Evolutionary conservation across 768 basidiomycete species (phyloP), one percentile per base, ranked within the genome.

Genomic region (Lyophyllum decastes): DNA sequence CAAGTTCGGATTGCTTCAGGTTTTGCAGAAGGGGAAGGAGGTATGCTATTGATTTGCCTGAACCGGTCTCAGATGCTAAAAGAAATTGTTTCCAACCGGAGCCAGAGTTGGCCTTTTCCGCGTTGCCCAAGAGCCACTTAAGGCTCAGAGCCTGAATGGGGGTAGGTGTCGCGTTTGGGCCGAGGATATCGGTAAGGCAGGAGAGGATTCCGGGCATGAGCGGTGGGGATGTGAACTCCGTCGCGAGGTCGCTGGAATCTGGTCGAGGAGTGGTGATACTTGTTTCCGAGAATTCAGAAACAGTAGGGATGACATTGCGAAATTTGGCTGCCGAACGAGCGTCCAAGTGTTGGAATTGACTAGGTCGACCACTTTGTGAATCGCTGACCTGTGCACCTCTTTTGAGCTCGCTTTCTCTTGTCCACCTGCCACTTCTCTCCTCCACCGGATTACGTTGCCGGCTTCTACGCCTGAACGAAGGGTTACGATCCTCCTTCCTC

Each of bases 1-100:
- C 21, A 4, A 60, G 54, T 67, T 95, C 93, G 2, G 82, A 76
- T 48, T 74, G 68, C 70, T 96, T 96, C 68, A 95, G 76, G 60
- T 81, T 75, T 61, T 95, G 90, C 1, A 96, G 78, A 53, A 95
- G 71, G 0, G 94, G 94, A 5, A 95, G 80, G 43, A 95, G 82
- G 70, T 95, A 96, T 1, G 95, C 94, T 26, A 95, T 82, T 2
- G 90, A 94, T 74, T 96, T 96, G 0, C 94, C 94, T 0, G 92
- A 94, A 16, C 95, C 94, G 0, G 93, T 96, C 71, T 95, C 94
- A 0, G 90, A 88, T 0, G 92, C 94, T 1, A 96, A 79, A 6
- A 96, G 81, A 61, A 81, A 87, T 48, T 85, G 76, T 46, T 75
- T 74, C 66, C 75, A 78, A 24, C 67, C 67, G 58, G 71, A 64